Conservation (phyloP, 192 early-diverging fungal genomes). For the Podila clonocystis region DNA sequence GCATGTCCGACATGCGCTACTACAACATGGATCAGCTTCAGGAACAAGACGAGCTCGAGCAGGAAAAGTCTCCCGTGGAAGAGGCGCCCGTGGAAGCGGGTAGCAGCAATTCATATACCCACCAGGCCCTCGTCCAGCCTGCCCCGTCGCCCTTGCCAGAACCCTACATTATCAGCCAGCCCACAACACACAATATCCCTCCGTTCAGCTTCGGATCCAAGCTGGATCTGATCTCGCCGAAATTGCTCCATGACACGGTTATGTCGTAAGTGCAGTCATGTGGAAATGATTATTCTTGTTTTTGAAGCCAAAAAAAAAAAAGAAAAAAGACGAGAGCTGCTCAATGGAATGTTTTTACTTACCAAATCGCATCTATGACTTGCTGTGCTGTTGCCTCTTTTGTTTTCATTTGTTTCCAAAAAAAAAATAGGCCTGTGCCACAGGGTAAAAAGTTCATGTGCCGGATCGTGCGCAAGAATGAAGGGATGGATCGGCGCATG, state of each 20-base stretch:
- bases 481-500: conserved; percentile 66
- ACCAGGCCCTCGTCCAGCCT: conserved; percentile 25
- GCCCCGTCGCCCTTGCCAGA: conserved; percentile 38
- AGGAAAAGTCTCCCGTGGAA: background rate
- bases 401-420: background rate
- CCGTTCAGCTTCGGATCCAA: conserved; percentile 31
- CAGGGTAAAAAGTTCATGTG: conserved; percentile 74
- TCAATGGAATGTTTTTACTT: no score
- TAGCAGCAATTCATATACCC: background rate
- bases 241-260: conserved; percentile 32
- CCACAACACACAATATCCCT: conserved; percentile 26
- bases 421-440: conserved; percentile 68
- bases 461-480: conserved; percentile 68
- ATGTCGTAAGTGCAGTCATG: conserved; percentile 39
- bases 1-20: background rate
- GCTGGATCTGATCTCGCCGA: conserved; percentile 33
- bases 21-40: background rate
- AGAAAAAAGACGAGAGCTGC: no score
- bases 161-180: conserved; percentile 35
- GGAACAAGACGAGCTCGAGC: background rate
- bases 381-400: background rate
- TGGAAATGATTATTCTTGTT: no score
- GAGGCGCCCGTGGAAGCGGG: background rate
- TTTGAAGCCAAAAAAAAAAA: no score
- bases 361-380: background rate